Evolutionary conservation across 2,329 filamentous ascomycete species (phyloP).

Genomic region (Beauveria scarabaeidicola): DNA sequence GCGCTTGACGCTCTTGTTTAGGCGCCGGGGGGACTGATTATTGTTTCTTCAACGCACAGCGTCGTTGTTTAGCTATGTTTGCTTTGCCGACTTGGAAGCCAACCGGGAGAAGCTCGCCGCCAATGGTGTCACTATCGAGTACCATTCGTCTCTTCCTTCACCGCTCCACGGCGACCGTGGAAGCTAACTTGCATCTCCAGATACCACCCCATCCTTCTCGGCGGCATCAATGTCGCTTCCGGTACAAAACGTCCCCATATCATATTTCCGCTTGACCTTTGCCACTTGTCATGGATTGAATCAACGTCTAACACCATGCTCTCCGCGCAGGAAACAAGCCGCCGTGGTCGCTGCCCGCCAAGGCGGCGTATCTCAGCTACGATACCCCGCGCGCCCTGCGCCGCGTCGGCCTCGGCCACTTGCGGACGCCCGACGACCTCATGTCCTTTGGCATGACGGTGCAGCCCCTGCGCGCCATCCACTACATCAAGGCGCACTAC

Average conservation of each 20-base stretch:
- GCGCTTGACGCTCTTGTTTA: neutral
- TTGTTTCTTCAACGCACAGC: constrained; percentile 33
- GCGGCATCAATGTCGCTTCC: constrained; percentile 52
- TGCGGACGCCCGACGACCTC: constrained; percentile 34
- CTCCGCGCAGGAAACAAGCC: constrained; percentile 56
- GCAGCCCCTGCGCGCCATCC: constrained; percentile 56
- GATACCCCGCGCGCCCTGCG: constrained; percentile 33
- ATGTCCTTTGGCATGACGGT: constrained; percentile 34
- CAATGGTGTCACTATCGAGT: constrained; percentile 60
- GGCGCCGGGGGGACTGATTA: neutral
- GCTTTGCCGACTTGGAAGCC: constrained; percentile 48
- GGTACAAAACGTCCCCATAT: constrained; percentile 29
- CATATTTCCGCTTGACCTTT: neutral
- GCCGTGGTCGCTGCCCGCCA: constrained; percentile 62
- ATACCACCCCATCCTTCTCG: constrained; percentile 64
- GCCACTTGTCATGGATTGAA: neutral
- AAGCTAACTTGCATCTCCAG: constrained; percentile 30
- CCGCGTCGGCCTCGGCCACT: constrained; percentile 28
- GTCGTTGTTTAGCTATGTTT: constrained; percentile 53
- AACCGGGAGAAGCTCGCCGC: constrained; percentile 46
- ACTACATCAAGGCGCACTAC: constrained; percentile 55
- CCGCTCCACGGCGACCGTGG: neutral
- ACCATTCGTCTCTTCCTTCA: constrained; percentile 19
- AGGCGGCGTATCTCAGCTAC: constrained; percentile 46
- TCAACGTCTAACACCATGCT: neutral